Base-by-base conservation (phyloP, 176 grass and related monocot genomes). In the Raddia distichophylla region DNA sequence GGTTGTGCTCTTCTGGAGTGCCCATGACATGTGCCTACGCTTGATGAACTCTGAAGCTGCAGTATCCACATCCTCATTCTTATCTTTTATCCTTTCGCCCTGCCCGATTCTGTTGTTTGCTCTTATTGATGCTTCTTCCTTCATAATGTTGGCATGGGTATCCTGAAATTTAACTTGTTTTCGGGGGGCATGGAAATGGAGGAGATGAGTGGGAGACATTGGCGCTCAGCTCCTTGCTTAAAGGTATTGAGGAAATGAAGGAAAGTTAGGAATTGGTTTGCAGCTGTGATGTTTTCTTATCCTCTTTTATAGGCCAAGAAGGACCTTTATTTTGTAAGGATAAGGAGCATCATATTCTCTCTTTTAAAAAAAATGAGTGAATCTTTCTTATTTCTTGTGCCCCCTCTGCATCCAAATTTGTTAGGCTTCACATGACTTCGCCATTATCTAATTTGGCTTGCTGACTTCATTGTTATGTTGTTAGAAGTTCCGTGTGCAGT, bases 11-110 rank as follows among this genome's bases (percentile, higher is more conserved):
- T 91, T 97, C 79, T 97, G 86, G 54, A 89, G 91, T 60, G 80
- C 89, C 83, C 87, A 87, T 64, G 20, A 64, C 51, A 19, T 60
- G 81, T 93, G 71, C 32, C 57, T 90, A 57, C 8, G 77, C 83
- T 75, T 89, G 83, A 97, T 97, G 86, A 87, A 97, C 4, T 97
- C 86, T 14, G 69, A 44, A 33, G 86, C 94, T 68, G 85, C 66
- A 54, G 20, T 16, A 83, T 97, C 81, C 19, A 97, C 84, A 80
- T 97, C 86, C 69, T 58, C 46, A 48, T 84, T 84, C 69, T 71
- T 81, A 14, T 78, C 83, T 73, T 66, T 86, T 63, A 19, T 75
- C 71, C 2, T 60, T 6, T 62, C 45, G 64, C 5, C 83, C 70
- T 43, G 34, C 43, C 52, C 73, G 16, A 49, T 49, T 54, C 57